These are phyloP conservation scores for Xylaria palmicola DNA, from an alignment of 495 filamentous ascomycete species.

Conservation along the genomic window DNA sequence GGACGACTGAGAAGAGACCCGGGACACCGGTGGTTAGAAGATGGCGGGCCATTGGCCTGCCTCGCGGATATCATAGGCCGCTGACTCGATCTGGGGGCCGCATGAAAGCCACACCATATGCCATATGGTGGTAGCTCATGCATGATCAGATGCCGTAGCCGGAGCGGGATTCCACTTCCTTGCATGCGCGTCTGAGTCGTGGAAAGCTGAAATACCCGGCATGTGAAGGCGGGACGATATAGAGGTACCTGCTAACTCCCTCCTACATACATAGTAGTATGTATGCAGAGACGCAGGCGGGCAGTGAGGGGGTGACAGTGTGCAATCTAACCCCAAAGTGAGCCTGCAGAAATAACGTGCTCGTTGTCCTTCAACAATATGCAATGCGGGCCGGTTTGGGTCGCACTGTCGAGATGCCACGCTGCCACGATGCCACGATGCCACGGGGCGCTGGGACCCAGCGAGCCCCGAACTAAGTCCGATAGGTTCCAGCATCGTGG, in stretches of 20 bases:
- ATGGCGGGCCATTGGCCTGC: conserved; percentile 2
- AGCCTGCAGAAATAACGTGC: conserved; percentile 16
- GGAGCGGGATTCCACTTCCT: conserved; percentile 1
- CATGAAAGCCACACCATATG: conserved; percentile 5
- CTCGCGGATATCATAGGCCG: neutral
- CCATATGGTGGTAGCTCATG: conserved; percentile 8
- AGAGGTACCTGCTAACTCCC: too few relatives aligned
- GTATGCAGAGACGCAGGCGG: conserved; percentile 4
- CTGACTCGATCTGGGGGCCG: neutral
- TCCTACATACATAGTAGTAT: conserved; percentile 2
- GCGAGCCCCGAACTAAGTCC: conserved; percentile 16
- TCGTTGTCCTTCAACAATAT: conserved; percentile 8
- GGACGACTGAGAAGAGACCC: neutral
- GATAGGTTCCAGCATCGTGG: conserved; percentile 10
- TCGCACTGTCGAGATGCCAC: conserved; percentile 13
- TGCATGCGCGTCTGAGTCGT: neutral
- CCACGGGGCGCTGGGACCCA: conserved; percentile 10
- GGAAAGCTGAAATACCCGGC: neutral
- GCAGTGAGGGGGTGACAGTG: conserved; percentile 10
- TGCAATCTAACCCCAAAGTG: conserved; percentile 8
- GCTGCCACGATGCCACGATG: conserved; percentile 14
- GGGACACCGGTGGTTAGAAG: conserved; percentile 2
- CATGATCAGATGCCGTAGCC: conserved; percentile 14
- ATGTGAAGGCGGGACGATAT: neutral
- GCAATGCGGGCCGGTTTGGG: conserved; percentile 8